Evolutionary conservation across 306 rosid species (phyloP), one percentile per base, ranked within the genome.

Genomic region (Pterocarpus macrocarpus): DNA sequence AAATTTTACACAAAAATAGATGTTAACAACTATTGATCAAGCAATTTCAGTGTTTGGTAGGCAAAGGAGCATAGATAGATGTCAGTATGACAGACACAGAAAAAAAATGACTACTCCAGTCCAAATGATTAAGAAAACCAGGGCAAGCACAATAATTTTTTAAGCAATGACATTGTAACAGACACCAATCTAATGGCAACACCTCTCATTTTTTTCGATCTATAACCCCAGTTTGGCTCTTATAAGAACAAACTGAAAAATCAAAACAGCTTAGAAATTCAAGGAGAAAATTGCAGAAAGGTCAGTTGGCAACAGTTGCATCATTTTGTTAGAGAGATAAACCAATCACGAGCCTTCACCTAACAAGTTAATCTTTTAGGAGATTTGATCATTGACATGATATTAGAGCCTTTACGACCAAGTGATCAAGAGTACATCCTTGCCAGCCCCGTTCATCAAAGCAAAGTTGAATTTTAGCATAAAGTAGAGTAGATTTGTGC

Each of bases 1-100:
- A 85, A 82, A 55, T 32, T 22, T 66, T 41, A 53, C 73, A 63
- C 30, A 66, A 53, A 33, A 50, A 63, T 75, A 30, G 52, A 76
- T 44, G 82, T 67, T 7, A 56, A 44, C 16, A 35, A 38, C 22
- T 53, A 41, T 8, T 33, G 41, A 33, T 14, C 69, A 55, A 61
- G 49, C 38, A 72, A 53, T 73, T 59, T 32, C 41, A 76, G 56
- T 59, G 33, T 53, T 63, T 13, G 8, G 16, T 12, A 38, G 39
- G 43, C 45, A 77, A 43, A 63, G n/a, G 50, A 10, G 7, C 75
- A 83, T 5, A 33, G 71, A 22, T 28, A 39, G 44, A 58, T 57
- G 17, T 50, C 59, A 43, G 63, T 55, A 77, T 32, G 59, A 32
- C 47, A 82, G 45, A 38, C 39, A 64, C 79, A 47, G 28, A 22